Evolutionary conservation across 345 rosid species (phyloP), one percentile per base, ranked within the genome.

Genomic region (Euphorbia pulcherrima): DNA sequence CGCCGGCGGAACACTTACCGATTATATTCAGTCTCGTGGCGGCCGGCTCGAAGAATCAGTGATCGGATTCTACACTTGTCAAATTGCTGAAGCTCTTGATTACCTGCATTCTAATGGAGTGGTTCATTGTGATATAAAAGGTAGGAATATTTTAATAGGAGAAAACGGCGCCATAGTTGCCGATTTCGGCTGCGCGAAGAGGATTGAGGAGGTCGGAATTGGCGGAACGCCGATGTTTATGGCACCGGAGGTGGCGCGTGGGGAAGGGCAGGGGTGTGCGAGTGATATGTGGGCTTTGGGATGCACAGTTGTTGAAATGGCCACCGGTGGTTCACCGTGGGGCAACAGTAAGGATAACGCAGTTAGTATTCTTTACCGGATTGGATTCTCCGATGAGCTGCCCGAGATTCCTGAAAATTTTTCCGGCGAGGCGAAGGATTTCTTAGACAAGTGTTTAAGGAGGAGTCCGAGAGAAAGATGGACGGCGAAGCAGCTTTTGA

Each of bases 191-290:
- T 88, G 95, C 39, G 88, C 95, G 1, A 88, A 71, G 82, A 57
- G 66, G 68, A 53, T 82, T 39, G 72, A 67, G 48, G 39, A 66
- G 57, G 76, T 48, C 24, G 30, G 73, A 55, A 78, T 86, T 23
- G 68, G 77, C 5, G 92, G 97, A 40, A 85, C 91, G 2, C 92
- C 91, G 35, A 82, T 77, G 75, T 91, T 84, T 64, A 91, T 88
- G 97, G 87, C 92, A 0, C 92, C 97, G 0, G 95, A 91, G 83
- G 91, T 76, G 76, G 95, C 96, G 64, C 89, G 92, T 68, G 95
- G 95, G 37, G 91, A 84, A 51, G 82, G 82, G 47, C 95, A 88
- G 80, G 86, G 92, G 72, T 52, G 53, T 24, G 74, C 86, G 4
- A 71, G 84, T 50, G 97, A 88, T 63, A 56, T 89, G 2, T 88